These are phyloP conservation scores for Anthracocystis panici-leucophaei DNA, from an alignment of 1,284 basidiomycete species.

Conservation along the genomic window DNA sequence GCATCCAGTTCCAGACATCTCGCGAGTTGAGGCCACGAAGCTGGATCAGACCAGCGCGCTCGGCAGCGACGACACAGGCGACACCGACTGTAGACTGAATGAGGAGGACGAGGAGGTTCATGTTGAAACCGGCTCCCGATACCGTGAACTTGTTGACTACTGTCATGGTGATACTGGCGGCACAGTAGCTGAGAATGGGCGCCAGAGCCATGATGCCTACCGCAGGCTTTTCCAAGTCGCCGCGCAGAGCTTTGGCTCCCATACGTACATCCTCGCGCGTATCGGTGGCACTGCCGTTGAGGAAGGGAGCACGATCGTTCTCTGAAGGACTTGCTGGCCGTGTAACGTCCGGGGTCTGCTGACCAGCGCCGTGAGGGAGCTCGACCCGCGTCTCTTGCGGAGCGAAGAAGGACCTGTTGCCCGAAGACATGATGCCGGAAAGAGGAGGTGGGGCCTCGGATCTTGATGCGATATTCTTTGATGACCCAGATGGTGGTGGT, in stretches of 20 bases:
- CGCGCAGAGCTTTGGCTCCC: slow-evolving; percentile 43
- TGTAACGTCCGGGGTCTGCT: slow-evolving; percentile 43
- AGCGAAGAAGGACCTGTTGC: slow-evolving; percentile 54
- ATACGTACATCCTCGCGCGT: slow-evolving; percentile 46
- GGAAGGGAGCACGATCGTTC: slow-evolving; percentile 49
- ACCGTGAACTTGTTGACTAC: slow-evolving; percentile 99
- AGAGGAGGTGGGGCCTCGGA: not conserved
- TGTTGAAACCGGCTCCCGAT: slow-evolving; percentile 90
- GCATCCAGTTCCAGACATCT: slow-evolving; percentile 93
- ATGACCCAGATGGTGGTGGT: slow-evolving; percentile 15
- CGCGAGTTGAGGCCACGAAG: slow-evolving; percentile 86
- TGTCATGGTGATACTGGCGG: slow-evolving; percentile 97
- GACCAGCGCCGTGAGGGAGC: slow-evolving; percentile 32
- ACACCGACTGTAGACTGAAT: slow-evolving; percentile 86
- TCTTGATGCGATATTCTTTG: not conserved
- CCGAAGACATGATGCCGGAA: slow-evolving; percentile 32
- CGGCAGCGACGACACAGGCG: slow-evolving; percentile 79
- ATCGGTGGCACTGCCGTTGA: slow-evolving; percentile 24
- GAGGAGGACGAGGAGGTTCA: slow-evolving; percentile 94
- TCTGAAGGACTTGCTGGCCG: slow-evolving; percentile 52
- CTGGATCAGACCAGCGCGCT: slow-evolving; percentile 84
- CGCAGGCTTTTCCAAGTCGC: slow-evolving; percentile 35
- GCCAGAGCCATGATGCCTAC: slow-evolving; percentile 73
- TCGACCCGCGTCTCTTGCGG: slow-evolving; percentile 49
- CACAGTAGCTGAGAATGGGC: slow-evolving; percentile 89